Evolutionary conservation across 83 land plant genomes (phyloP).

Genomic region (Picea engelmannii): DNA sequence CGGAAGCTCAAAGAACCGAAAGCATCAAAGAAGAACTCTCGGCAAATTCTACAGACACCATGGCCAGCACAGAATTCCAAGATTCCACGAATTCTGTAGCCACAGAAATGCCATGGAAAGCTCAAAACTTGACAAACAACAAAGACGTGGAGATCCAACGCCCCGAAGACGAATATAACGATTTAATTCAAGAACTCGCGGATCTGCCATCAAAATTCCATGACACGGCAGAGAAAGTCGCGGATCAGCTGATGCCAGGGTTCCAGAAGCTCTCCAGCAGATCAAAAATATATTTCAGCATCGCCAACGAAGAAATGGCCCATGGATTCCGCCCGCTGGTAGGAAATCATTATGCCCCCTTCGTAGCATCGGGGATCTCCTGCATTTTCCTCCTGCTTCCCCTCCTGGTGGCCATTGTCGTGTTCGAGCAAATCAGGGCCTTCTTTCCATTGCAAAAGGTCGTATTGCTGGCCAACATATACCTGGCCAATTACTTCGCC

Average conservation of each 20-base stretch:
- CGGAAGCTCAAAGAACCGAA: neutral
- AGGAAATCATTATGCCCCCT: constrained; percentile 31
- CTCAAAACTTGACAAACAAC: neutral
- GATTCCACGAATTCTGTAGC: neutral
- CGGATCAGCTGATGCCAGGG: constrained; percentile 28
- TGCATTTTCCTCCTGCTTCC: constrained; percentile 26
- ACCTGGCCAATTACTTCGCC: constrained; percentile 34
- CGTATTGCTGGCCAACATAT: constrained; percentile 30
- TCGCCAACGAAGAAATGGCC: constrained; percentile 32
- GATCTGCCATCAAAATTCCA: constrained; percentile 25
- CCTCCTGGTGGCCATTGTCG: constrained; percentile 18
- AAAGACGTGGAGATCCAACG: neutral
- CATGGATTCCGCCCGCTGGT: constrained; percentile 28
- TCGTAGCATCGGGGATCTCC: constrained; percentile 28
- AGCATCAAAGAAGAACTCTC: neutral
- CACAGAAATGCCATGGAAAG: neutral
- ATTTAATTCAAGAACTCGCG: constrained; percentile 18
- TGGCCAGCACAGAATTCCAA: neutral
- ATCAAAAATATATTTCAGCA: constrained; percentile 23
- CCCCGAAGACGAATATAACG: constrained; percentile 20
- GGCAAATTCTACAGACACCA: neutral
- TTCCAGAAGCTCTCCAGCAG: constrained; percentile 14
- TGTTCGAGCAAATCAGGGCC: constrained; percentile 34
- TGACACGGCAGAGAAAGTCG: constrained; percentile 27
- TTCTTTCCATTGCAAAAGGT: constrained; percentile 26